phyloP scores from a whole-genome alignment of 1,284 basidiomycete species.

The Pulchroboletus neoregius region DNA sequence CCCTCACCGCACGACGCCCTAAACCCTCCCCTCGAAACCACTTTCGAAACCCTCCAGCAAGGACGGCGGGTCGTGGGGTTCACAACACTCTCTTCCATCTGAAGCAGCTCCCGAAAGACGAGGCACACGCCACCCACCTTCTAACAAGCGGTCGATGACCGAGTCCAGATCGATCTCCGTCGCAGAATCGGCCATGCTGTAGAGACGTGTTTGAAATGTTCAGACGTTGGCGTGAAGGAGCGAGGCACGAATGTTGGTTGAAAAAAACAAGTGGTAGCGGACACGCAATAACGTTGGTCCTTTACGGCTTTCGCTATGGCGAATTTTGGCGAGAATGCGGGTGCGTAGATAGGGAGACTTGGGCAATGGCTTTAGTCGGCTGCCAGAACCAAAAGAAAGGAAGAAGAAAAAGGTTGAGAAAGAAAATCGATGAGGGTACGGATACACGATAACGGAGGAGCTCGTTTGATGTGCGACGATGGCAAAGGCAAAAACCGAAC shows the following conservation, averaged over 20 bases:
- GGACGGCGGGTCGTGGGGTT: slow-evolving; percentile 1
- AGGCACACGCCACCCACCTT: slow-evolving; percentile 69
- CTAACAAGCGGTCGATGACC: slow-evolving; percentile 93
- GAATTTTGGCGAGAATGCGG: slow-evolving; percentile 22
- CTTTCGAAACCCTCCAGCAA: background rate
- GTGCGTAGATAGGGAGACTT: slow-evolving; percentile 2
- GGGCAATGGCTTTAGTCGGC: slow-evolving; percentile 20
- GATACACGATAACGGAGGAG: slow-evolving; percentile 35
- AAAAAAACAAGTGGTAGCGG: slow-evolving; percentile 24
- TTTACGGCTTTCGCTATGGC: slow-evolving; percentile 20
- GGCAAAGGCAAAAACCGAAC: slow-evolving; percentile 35
- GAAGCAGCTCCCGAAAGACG: slow-evolving; percentile 13
- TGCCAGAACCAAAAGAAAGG: slow-evolving; percentile 23
- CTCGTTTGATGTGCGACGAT: slow-evolving; percentile 32
- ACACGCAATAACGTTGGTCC: slow-evolving; percentile 20
- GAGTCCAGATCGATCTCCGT: slow-evolving; percentile 97
- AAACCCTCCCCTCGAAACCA: slow-evolving; percentile 2
- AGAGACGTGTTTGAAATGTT: slow-evolving; percentile 15
- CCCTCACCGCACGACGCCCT: slow-evolving; percentile 7
- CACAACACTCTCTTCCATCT: slow-evolving; percentile 9
- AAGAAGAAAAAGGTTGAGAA: slow-evolving; percentile 6
- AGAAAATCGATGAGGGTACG: slow-evolving; percentile 34
- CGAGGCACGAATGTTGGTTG: slow-evolving; percentile 17
- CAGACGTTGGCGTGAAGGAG: slow-evolving; percentile 17
- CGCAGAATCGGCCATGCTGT: slow-evolving; percentile 55